phyloP scores from a whole-genome alignment of 2,329 filamentous ascomycete species.

The Epichloe typhina region DNA sequence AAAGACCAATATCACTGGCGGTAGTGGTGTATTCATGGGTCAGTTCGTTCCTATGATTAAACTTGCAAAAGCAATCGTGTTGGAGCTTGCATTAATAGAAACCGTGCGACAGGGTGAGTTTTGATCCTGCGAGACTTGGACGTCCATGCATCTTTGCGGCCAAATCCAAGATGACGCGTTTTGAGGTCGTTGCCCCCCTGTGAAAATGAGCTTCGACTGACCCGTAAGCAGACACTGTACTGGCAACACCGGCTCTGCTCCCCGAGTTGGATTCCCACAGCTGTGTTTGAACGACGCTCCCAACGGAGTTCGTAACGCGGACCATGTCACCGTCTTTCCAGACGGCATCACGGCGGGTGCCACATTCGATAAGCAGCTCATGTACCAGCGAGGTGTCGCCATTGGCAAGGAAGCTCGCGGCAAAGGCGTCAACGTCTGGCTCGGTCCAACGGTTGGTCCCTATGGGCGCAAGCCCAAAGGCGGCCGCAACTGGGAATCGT shows the following conservation, averaged over 20 bases:
- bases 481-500: slow-evolving; percentile 65
- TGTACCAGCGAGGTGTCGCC: slow-evolving; percentile 54
- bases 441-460: slow-evolving; percentile 59
- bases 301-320: slow-evolving; percentile 57
- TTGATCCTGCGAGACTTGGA: neutral
- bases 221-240: slow-evolving; percentile 43
- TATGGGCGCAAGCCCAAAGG: slow-evolving; percentile 59
- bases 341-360: slow-evolving; percentile 66
- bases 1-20: slow-evolving; percentile 65
- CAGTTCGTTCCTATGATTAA: slow-evolving; percentile 3
- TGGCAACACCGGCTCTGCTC: slow-evolving; percentile 62
- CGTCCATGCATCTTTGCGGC: neutral
- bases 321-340: slow-evolving; percentile 65
- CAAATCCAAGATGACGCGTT: neutral
- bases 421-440: slow-evolving; percentile 58
- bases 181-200: neutral
- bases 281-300: slow-evolving; percentile 62
- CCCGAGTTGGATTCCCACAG: slow-evolving; percentile 57
- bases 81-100: neutral
- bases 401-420: slow-evolving; percentile 59
- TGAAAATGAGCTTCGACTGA: neutral
- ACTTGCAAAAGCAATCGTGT: neutral
- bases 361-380: slow-evolving; percentile 60
- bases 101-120: slow-evolving; percentile 2
- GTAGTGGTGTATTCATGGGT: slow-evolving; percentile 61